Evolutionary conservation across 2,329 filamentous ascomycete species (phyloP), one percentile per base, ranked within the genome.

Genomic region (Colletotrichum sp.): DNA sequence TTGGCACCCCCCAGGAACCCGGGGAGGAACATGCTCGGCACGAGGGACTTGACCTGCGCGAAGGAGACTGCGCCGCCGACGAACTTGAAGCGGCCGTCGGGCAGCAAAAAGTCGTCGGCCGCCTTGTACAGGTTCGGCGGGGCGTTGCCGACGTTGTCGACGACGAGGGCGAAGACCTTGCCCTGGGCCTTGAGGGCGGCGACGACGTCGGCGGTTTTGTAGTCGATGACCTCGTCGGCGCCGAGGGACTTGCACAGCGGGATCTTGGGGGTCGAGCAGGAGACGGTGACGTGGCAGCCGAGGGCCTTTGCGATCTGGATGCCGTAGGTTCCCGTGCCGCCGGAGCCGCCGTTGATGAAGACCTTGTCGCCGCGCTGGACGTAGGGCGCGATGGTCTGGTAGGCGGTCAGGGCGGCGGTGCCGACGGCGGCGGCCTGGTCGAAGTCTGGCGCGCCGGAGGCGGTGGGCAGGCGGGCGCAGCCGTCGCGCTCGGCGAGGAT

Each of bases 301-400:
- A 92, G 78, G 0, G 86, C 84, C 80, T 94, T 94, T 9, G 91
- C 92, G 28, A 94, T 88, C 80, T 94, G 93, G 63, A 94, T 91
- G 0, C 87, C 89, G 76, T 88, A 93, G 0, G 89, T 87, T 2
- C 93, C 93, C 2, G 88, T 89, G 1, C 93, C 93, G 3, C 93
- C 93, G 0, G 89, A 91, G 0, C 92, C 92, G 8, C 92, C 92
- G 75, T 94, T 94, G 81, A 94, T 89, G 75, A 94, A 92, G 15
- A 94, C 86, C 79, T 87, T 89, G 68, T 90, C 87, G n/a, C 91
- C 91, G 6, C 82, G 76, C 67, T 86, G 86, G 72, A 90, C 86
- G 72, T 88, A 83, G 4, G 86, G 86, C 57, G 89, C 82, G 34
- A 91, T 85, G 59, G 82, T 83, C 80, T 90, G 87, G 75, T 89